These are phyloP conservation scores for Cenchrus fungigraminus DNA, from an alignment of 176 grass and related monocot species.

Conservation along the genomic window DNA sequence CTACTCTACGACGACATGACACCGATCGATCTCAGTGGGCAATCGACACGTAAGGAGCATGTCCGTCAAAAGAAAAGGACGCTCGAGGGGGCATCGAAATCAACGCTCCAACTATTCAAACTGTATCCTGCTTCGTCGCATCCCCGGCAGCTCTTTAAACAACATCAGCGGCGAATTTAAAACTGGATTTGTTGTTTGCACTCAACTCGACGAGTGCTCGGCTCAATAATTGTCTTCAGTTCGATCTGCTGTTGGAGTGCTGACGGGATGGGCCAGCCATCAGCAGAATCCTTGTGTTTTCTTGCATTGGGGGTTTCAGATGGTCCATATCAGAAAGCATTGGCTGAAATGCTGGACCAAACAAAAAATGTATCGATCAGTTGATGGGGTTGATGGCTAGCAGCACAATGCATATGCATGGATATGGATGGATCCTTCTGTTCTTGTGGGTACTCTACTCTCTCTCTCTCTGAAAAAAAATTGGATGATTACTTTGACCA, in stretches of 20 bases:
- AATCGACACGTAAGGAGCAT: conserved; percentile 22
- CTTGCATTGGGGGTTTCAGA: background rate
- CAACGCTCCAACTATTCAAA: background rate
- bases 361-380: background rate
- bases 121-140: conserved; percentile 26
- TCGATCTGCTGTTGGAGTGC: background rate
- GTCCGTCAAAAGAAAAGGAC: background rate
- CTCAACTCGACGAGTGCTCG: background rate
- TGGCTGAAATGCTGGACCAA: conserved; percentile 20
- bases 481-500: conserved; percentile 21
- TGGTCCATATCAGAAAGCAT: conserved; percentile 6
- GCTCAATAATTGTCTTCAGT: conserved; percentile 20
- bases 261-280: background rate
- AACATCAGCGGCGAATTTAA: background rate
- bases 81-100: background rate
- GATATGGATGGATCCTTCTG: background rate
- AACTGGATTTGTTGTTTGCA: background rate
- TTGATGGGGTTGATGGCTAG: conserved; percentile 23
- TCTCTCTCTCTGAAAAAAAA: background rate
- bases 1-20: too few species aligned
- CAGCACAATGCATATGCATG: background rate
- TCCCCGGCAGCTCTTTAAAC: background rate
- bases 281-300: background rate
- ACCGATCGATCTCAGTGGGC: background rate
- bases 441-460: background rate